Evolutionary conservation across 176 grass and related monocot genomes (phyloP).

Genomic region (Alloteropsis semialata): DNA sequence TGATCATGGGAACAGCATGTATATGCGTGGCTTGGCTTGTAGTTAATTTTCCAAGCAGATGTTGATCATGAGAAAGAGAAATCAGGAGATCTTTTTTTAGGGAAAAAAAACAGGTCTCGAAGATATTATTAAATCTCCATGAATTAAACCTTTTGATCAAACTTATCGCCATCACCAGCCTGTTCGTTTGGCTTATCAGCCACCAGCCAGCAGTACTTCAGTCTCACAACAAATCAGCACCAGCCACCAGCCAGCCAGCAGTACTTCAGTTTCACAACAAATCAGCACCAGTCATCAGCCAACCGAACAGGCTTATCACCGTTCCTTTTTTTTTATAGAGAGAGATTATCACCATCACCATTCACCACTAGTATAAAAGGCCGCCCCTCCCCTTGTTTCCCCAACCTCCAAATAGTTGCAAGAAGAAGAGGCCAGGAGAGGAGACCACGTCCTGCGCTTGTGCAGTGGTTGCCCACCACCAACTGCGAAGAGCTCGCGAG

Average conservation of each 20-base stretch:
- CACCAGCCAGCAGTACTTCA: no score
- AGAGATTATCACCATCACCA: not conserved
- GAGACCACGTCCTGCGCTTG: slow-evolving; percentile 20
- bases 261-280: no score
- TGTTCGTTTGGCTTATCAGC: no score
- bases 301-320: not conserved
- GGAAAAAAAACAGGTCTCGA: not conserved
- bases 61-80: not conserved
- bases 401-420: not conserved
- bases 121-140: not conserved
- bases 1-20: not conserved
- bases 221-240: no score
- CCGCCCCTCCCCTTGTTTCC: not conserved
- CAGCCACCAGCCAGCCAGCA: no score
- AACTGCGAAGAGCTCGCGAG: slow-evolving; percentile 7
- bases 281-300: no score
- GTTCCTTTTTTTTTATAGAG: not conserved
- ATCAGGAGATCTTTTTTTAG: not conserved
- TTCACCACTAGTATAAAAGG: slow-evolving; percentile 5
- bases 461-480: slow-evolving; percentile 19
- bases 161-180: no score
- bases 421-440: not conserved
- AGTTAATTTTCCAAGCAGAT: not conserved
- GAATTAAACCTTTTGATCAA: not conserved
- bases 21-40: not conserved